Conservation (phyloP, 345 rosid genomes). For the Sisymbrium altissimum region DNA sequence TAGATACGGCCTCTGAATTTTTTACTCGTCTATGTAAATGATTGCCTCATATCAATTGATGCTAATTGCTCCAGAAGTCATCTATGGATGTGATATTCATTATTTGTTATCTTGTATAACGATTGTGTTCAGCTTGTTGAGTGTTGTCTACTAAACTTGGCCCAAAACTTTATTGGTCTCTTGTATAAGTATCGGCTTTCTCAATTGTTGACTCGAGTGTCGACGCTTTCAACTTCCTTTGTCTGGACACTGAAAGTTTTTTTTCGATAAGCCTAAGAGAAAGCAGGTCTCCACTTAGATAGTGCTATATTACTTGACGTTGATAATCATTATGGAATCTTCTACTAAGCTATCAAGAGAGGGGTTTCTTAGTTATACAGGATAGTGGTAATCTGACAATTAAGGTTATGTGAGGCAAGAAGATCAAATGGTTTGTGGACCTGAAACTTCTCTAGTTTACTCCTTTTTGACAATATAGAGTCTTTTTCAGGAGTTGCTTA, state of each 20-base stretch:
- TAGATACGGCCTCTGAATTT: slow-evolving; percentile 1
- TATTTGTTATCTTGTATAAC: background rate
- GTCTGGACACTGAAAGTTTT: background rate
- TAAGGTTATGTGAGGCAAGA: slow-evolving; percentile 1
- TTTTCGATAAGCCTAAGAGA: background rate
- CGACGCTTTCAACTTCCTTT: slow-evolving; percentile 4
- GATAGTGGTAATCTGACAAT: slow-evolving; percentile 1
- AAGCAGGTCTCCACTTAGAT: background rate
- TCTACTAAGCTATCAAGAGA: background rate
- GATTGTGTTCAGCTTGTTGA: background rate
- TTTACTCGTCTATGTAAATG: background rate
- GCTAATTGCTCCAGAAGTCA: background rate
- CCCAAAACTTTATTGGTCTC: background rate
- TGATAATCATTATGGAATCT: background rate
- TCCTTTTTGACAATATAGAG: slow-evolving; percentile 47
- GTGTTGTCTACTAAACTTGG: background rate
- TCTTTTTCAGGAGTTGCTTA: slow-evolving; percentile 90
- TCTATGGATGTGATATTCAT: background rate
- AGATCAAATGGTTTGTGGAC: background rate
- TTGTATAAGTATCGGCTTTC: background rate
- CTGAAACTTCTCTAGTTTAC: slow-evolving; percentile 13
- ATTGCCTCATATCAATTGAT: background rate
- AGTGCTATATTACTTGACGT: background rate
- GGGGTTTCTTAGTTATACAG: background rate
- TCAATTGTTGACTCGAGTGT: background rate